These are phyloP conservation scores for Pleurotus pulmonarius DNA, from an alignment of 768 basidiomycete species.

Conservation along the genomic window DNA sequence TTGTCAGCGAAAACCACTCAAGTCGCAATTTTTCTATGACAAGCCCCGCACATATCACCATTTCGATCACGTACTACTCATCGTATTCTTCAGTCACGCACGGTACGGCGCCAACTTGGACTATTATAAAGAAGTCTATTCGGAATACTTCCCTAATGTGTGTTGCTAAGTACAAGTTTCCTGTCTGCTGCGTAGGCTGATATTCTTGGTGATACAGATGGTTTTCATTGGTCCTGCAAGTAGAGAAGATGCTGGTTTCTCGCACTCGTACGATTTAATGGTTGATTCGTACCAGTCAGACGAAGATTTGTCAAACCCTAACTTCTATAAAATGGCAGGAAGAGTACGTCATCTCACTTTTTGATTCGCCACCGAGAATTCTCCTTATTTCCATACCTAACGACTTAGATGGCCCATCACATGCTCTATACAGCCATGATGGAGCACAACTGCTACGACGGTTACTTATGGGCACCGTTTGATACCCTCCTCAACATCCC, in stretches of 20 bases:
- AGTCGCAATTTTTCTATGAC: not conserved
- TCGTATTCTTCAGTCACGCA: slow-evolving; percentile 50
- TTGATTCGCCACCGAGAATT: no score
- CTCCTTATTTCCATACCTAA: not conserved
- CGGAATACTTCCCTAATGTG: slow-evolving; percentile 47
- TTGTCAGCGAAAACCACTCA: not conserved
- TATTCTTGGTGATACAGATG: slow-evolving; percentile 24
- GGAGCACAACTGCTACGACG: slow-evolving; percentile 42
- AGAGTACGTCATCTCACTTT: slow-evolving; percentile 22
- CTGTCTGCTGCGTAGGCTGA: not conserved
- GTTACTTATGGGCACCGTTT: slow-evolving; percentile 51
- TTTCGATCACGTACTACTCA: slow-evolving; percentile 39
- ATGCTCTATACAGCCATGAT: slow-evolving; percentile 46
- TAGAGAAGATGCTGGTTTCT: slow-evolving; percentile 43
- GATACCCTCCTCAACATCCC: slow-evolving; percentile 48
- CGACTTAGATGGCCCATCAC: slow-evolving; percentile 43
- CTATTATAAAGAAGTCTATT: slow-evolving; percentile 41
- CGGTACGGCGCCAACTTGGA: slow-evolving; percentile 45
- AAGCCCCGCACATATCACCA: slow-evolving; percentile 14
- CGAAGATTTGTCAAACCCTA: slow-evolving; percentile 34
- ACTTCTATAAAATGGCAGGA: slow-evolving; percentile 39
- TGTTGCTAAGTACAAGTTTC: slow-evolving; percentile 9
- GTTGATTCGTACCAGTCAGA: slow-evolving; percentile 43
- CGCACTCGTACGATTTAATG: slow-evolving; percentile 45
- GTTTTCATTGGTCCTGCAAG: slow-evolving; percentile 44